Evolutionary conservation across 2,329 filamentous ascomycete genomes (phyloP).

Genomic region (Microcera coccophila): DNA sequence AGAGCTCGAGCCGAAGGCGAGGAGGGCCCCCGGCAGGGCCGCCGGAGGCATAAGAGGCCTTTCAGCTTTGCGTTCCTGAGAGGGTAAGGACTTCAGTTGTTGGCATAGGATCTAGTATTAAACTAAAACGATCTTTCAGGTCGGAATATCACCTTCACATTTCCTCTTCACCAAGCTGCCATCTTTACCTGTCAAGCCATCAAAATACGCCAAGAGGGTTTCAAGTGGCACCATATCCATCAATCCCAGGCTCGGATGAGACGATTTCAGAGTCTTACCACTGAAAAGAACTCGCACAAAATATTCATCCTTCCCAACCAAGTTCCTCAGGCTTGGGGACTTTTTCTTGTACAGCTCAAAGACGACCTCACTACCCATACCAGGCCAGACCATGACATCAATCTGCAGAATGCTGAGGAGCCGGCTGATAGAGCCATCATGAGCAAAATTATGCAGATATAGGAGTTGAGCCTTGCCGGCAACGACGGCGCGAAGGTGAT

Average conservation of each 20-base stretch:
- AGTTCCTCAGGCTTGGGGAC: background rate
- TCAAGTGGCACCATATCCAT: conserved; percentile 69
- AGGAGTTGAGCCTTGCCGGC: conserved; percentile 36
- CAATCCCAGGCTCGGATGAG: conserved; percentile 61
- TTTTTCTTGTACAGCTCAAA: conserved; percentile 64
- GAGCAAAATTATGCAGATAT: conserved; percentile 75
- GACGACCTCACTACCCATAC: conserved; percentile 73
- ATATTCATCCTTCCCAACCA: conserved; percentile 28
- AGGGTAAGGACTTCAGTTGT: too few species aligned
- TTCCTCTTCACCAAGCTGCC: conserved; percentile 41
- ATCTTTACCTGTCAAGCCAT: conserved; percentile 60
- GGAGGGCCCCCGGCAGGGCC: too few species aligned
- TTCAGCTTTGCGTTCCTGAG: too few species aligned
- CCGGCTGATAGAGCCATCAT: conserved; percentile 68
- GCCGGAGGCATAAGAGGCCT: too few species aligned
- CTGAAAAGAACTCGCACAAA: conserved; percentile 69
- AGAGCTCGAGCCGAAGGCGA: too few species aligned
- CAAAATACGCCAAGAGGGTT: conserved; percentile 64
- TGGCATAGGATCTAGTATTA: too few species aligned
- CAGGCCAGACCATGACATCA: conserved; percentile 76
- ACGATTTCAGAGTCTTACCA: conserved; percentile 63
- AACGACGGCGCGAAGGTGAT: conserved; percentile 56
- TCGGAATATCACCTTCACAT: too few species aligned
- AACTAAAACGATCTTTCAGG: too few species aligned
- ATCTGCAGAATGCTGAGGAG: conserved; percentile 64